A percentile compares a stretch with the other conserved stretches of the same genome.
phyloP scores from a whole-genome alignment of 225 moss, liverwort and hornwort genomes.

The Thuidium tamariscinum region DNA sequence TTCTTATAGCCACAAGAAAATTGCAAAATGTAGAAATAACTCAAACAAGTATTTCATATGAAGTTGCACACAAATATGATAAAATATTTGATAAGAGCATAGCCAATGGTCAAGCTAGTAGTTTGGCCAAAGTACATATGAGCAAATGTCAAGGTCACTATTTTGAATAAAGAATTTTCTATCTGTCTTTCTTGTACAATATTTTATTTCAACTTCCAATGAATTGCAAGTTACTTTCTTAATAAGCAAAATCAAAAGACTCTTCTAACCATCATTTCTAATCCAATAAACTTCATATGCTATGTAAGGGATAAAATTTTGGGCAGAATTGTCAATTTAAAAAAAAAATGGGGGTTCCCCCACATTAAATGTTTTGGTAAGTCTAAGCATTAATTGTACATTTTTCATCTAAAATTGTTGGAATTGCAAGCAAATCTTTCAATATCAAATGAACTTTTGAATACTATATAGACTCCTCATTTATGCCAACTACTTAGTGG shows the following conservation, averaged over 20 bases:
- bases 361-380: rapidly evolving
- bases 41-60: no score
- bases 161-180: background rate
- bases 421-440: background rate
- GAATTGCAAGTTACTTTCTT: rapidly evolving
- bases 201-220: background rate
- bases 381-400: background rate
- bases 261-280: background rate
- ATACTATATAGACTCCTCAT: rapidly evolving
- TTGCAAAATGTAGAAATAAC: background rate
- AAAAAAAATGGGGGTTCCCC: rapidly evolving
- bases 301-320: no score
- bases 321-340: no score
- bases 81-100: background rate
- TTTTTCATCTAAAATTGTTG: background rate
- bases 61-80: background rate
- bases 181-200: rapidly evolving
- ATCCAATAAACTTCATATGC: no score
- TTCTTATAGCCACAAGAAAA: background rate
- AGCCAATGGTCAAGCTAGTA: rapidly evolving
- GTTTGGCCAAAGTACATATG: rapidly evolving
- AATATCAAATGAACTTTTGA: background rate
- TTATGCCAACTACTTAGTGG: rapidly evolving
- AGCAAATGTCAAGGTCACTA: rapidly evolving
- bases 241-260: background rate